phyloP scores from a whole-genome alignment of 352 stramenopile species.

The Globisporangium uncinulatum region DNA sequence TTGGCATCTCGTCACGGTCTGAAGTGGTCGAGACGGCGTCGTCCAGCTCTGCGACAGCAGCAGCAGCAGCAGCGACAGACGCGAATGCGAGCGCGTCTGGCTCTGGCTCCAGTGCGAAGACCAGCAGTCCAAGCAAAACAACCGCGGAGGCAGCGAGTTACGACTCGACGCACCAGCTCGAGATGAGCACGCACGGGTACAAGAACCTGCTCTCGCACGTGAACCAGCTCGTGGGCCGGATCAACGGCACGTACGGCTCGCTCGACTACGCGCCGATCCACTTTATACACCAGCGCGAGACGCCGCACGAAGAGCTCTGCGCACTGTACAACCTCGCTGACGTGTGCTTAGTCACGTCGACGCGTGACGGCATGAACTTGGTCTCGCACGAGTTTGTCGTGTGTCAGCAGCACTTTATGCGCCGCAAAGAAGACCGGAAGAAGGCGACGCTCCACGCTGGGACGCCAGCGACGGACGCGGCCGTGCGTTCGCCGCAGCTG shows the following conservation, averaged over 20 bases:
- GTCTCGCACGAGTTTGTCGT: slow-evolving; percentile 88
- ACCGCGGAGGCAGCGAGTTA: slow-evolving; percentile 10
- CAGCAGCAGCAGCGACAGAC: slow-evolving; percentile 3
- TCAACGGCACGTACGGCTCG: slow-evolving; percentile 86
- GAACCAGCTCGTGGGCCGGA: slow-evolving; percentile 85
- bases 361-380: slow-evolving; percentile 88
- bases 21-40: slow-evolving; percentile 27
- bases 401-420: slow-evolving; percentile 82
- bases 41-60: background rate
- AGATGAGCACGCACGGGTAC: slow-evolving; percentile 75
- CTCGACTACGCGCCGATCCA: slow-evolving; percentile 89
- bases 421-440: slow-evolving; percentile 61
- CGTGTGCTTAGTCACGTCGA: slow-evolving; percentile 86
- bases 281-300: slow-evolving; percentile 83
- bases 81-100: background rate
- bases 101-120: background rate
- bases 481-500: slow-evolving; percentile 18
- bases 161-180: slow-evolving; percentile 53
- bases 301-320: slow-evolving; percentile 81
- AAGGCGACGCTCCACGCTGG: slow-evolving; percentile 27
- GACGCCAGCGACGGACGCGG: slow-evolving; percentile 14
- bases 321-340: slow-evolving; percentile 87
- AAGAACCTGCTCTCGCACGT: slow-evolving; percentile 70
- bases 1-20: slow-evolving; percentile 91
- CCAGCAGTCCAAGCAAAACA: slow-evolving; percentile 1